Percentiles rank a stretch among this genome's conserved stretches.
These are phyloP conservation scores for Striga hermonthica DNA, from an alignment of 305 asterid genomes.

Conservation along the genomic window DNA sequence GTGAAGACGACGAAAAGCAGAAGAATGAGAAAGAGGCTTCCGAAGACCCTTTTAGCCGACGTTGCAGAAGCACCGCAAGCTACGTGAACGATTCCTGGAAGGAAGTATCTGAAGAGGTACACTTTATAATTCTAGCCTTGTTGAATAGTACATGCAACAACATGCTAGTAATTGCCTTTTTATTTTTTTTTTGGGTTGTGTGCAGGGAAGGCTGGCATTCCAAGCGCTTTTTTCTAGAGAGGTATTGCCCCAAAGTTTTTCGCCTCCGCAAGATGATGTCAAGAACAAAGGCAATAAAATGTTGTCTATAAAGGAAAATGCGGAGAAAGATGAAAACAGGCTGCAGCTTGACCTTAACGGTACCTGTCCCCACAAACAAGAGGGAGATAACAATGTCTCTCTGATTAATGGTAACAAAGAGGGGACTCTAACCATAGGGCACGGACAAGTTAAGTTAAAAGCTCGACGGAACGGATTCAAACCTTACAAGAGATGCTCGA, in stretches of 20 bases:
- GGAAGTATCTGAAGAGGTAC: conserved; percentile 90
- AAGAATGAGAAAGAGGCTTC: conserved; percentile 35
- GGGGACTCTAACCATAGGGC: conserved; percentile 42
- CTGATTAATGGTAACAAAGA: conserved; percentile 42
- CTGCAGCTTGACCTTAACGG: conserved; percentile 43
- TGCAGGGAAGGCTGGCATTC: conserved; percentile 90
- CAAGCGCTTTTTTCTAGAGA: conserved; percentile 88
- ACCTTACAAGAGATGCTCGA: conserved; percentile 93
- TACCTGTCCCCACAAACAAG: conserved; percentile 33
- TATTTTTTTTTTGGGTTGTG: conserved; percentile 11
- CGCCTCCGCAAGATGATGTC: conserved; percentile 46
- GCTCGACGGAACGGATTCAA: conserved; percentile 69
- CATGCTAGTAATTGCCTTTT: conserved; percentile 21
- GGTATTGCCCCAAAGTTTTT: conserved; percentile 87
- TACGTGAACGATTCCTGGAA: conserved; percentile 67
- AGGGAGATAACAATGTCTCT: conserved; percentile 30
- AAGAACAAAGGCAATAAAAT: conserved; percentile 38
- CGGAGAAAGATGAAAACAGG: conserved; percentile 35
- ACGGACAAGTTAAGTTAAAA: conserved; percentile 55
- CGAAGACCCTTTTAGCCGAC: conserved; percentile 57
- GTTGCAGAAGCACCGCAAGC: conserved; percentile 54
- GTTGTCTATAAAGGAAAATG: conserved; percentile 28
- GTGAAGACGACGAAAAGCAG: conserved; percentile 50
- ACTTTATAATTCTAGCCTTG: conserved; percentile 11
- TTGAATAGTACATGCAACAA: neutral